Evolutionary conservation across 176 grass and related monocot species (phyloP), one percentile per base, ranked within the genome.

Genomic region (Tuctoria greenei): DNA sequence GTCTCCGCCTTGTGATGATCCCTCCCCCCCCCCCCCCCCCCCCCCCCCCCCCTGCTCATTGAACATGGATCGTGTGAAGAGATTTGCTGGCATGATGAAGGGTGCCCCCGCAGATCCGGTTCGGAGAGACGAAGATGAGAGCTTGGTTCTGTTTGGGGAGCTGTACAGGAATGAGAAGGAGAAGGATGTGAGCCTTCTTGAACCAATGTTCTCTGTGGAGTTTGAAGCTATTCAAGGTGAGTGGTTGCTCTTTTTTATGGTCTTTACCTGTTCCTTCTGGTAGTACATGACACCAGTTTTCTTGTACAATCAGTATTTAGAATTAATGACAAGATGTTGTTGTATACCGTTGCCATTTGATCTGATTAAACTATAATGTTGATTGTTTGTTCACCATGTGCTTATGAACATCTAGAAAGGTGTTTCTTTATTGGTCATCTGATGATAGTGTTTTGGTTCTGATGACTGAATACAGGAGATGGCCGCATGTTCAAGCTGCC

Each of bases 201-300:
- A 93, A 41, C 86, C 86, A 18, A 86, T 86, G 77, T 84, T 71
- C 57, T 93, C 90, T 0, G 54, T 86, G 47, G 86, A 86, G 41
- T 79, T 93, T 15, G 86, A 93, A 64, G 76, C 80, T 42, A 82
- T 82, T 39, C 90, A 81, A 78, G 90, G 86, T 86, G 13, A 81
- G 42, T 21, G 24, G 43, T 27, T 74, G 8, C 38, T 50, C 0
- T n/a, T 49, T 60, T 10, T 18, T 59, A 15, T 58, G 1, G 46
- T 10, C 38, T 79, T 72, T 0, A 7, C 14, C 13, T 50, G 69
- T 55, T 58, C 58, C 47, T 81, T 49, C 26, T 66, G 56, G 20
- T 52, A 52, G 1, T 26, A 44, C 42, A 60, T 63, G 66, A 0
- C 55, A 25, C 7, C 24, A 49, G 71, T 50, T 64, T 75, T 16